Base-by-base conservation (phyloP, 2,329 filamentous ascomycete genomes). In the Chaetomium olivaceum region DNA sequence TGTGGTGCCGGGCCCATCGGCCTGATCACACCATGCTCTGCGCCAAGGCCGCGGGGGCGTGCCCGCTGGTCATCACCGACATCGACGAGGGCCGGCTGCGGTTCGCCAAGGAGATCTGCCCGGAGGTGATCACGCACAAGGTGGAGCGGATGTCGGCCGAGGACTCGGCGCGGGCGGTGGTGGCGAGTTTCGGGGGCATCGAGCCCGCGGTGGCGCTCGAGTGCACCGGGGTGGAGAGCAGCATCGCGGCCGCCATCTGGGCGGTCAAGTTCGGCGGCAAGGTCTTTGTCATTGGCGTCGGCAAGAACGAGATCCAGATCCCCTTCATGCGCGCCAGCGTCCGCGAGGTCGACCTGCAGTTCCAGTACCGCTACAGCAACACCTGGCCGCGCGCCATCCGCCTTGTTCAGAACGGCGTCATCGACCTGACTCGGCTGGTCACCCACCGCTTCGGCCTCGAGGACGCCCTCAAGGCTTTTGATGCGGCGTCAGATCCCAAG, bases 291-390 rank as follows among this genome's bases (percentile, higher is more conserved):
- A 96, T 97, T 71, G 94, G 94, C 50, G 93, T 98, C 2, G 95
- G 94, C 71, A 94, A 91, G 84, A 93, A 95, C 77, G 92, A 97
- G 82, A 95, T 98, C 82, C 92, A 87, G 79, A 90, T 98, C 69
- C 94, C 94, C 31, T 98, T 98, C 78, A 97, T 97, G 94, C 83
- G 92, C 60, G 85, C 94, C 65, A 94, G 90, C 73, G 94, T 93
- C 6, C 87, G 91, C 69, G 95, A 98, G 81, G 91, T 98, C 72
- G 94, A 98, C 79, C 83, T 98, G 67, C 92, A 96, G 80, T 95
- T 97, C 79, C 94, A 98, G 82, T 98, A 98, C 82, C 87, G 95
- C 68, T 98, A 98, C 82, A 87, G 86, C 81, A 97, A 98, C 82
- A 97, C 92, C 25, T 98, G 94, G 94, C 95, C 94, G 39, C 87